Percentiles rank a stretch among this genome's conserved stretches.
Evolutionary conservation across 2,329 filamentous ascomycete genomes (phyloP).

Genomic region (Penicillium thymicola): DNA sequence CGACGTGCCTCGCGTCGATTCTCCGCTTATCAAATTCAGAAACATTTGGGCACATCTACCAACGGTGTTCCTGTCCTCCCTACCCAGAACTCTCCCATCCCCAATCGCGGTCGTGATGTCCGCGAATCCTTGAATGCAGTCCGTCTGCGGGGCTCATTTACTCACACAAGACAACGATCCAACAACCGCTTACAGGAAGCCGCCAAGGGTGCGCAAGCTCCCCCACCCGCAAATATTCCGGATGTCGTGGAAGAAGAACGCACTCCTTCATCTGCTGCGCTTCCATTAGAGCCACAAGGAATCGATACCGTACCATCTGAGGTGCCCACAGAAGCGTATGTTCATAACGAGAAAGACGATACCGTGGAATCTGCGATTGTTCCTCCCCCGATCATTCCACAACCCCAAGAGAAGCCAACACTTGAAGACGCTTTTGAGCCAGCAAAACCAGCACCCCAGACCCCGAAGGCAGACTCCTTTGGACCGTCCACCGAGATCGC

Average conservation of each 20-base stretch:
- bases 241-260: constrained; percentile 56
- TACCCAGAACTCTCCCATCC: constrained; percentile 49
- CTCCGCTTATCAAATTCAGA: constrained; percentile 94
- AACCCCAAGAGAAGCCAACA: constrained; percentile 34
- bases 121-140: constrained; percentile 79
- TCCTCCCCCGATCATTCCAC: constrained; percentile 56
- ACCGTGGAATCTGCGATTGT: constrained; percentile 44
- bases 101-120: constrained; percentile 72
- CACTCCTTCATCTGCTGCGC: constrained; percentile 34
- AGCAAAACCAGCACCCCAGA: constrained; percentile 28
- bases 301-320: constrained; percentile 44
- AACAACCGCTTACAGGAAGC: constrained; percentile 54
- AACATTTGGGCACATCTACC: constrained; percentile 77
- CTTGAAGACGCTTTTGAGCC: constrained; percentile 38
- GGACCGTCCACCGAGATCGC: constrained; percentile 20
- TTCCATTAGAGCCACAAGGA: constrained; percentile 15
- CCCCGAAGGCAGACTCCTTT: constrained; percentile 25
- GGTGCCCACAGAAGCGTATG: constrained; percentile 40
- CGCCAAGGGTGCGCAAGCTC: constrained; percentile 48
- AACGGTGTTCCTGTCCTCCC: constrained; percentile 85
- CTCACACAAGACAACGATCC: constrained; percentile 53
- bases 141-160: constrained; percentile 55
- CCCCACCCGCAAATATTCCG: constrained; percentile 52
- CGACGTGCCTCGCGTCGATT: constrained; percentile 88
- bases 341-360: constrained; percentile 30